phyloP scores from a whole-genome alignment of 2,329 filamentous ascomycete genomes.

The Phaeoacremonium minimum region DNA sequence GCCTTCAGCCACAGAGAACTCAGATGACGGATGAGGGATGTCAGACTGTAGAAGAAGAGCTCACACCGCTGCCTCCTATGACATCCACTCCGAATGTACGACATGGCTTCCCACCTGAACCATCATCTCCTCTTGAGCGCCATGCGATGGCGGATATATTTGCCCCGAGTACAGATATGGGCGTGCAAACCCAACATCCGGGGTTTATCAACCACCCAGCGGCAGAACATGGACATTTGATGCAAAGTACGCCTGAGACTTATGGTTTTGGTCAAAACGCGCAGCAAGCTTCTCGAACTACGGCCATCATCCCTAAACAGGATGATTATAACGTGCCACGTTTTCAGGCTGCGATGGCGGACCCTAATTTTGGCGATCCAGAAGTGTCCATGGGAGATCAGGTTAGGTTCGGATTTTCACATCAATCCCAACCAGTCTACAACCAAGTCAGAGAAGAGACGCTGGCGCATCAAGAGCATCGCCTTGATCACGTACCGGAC shows the following conservation, averaged over 20 bases:
- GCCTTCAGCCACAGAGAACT: constrained; percentile 9
- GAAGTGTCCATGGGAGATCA: neutral
- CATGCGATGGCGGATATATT: neutral
- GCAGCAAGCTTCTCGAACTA: too few relatives aligned
- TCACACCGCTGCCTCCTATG: constrained; percentile 7
- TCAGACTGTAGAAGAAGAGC: constrained; percentile 21
- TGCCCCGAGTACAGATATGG: constrained; percentile 1
- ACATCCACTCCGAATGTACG: too few relatives aligned
- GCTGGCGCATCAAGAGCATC: neutral
- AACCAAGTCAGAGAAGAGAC: constrained; percentile 16
- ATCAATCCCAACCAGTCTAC: constrained; percentile 14
- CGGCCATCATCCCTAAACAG: too few relatives aligned
- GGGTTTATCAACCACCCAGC: too few relatives aligned
- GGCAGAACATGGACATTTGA: too few relatives aligned
- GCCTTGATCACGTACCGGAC: neutral
- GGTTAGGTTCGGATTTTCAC: constrained; percentile 8
- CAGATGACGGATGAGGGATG: constrained; percentile 22
- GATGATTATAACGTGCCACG: neutral
- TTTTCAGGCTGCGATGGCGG: neutral
- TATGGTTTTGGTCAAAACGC: too few relatives aligned
- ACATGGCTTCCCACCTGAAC: too few relatives aligned
- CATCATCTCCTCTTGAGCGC: neutral
- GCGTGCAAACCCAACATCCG: constrained; percentile 2
- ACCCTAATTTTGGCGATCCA: neutral
- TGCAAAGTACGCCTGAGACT: too few relatives aligned